Evolutionary conservation across 768 basidiomycete species (phyloP).

Genomic region (Austroboletus festivus): DNA sequence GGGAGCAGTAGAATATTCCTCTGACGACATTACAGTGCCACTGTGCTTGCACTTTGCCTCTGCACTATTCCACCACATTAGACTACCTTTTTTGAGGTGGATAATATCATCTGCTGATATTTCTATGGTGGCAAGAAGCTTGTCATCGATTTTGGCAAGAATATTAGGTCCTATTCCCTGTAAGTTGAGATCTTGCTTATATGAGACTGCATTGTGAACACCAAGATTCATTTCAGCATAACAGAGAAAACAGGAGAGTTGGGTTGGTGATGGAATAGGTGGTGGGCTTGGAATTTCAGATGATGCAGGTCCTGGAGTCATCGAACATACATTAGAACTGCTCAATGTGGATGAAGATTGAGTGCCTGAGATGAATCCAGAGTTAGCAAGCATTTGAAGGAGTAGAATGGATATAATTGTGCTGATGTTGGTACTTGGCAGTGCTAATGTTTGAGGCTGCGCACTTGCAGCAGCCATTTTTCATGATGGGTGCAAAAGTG

Average conservation of each 20-base stretch:
- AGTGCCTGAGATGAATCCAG: background rate
- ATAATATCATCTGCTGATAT: constrained; percentile 1
- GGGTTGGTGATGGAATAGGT: background rate
- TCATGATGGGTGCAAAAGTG: background rate
- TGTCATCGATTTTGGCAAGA: background rate
- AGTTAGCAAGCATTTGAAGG: constrained; percentile 2
- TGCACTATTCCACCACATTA: background rate
- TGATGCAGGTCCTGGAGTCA: background rate
- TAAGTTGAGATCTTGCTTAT: background rate
- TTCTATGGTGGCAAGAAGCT: background rate
- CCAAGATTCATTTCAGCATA: constrained; percentile 1
- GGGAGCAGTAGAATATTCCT: background rate
- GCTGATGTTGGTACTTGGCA: background rate
- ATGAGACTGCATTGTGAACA: background rate
- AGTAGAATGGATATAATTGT: constrained; percentile 3
- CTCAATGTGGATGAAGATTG: background rate
- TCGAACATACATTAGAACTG: background rate
- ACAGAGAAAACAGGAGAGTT: constrained; percentile 1
- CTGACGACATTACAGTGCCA: background rate
- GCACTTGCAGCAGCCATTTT: no score
- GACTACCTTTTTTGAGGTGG: constrained; percentile 1
- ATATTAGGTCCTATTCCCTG: constrained; percentile 1
- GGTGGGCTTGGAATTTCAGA: background rate
- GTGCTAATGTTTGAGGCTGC: background rate
- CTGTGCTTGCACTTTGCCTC: background rate